Base-by-base conservation (phyloP, 352 stramenopile genomes). In the Globisporangium emineosum region DNA sequence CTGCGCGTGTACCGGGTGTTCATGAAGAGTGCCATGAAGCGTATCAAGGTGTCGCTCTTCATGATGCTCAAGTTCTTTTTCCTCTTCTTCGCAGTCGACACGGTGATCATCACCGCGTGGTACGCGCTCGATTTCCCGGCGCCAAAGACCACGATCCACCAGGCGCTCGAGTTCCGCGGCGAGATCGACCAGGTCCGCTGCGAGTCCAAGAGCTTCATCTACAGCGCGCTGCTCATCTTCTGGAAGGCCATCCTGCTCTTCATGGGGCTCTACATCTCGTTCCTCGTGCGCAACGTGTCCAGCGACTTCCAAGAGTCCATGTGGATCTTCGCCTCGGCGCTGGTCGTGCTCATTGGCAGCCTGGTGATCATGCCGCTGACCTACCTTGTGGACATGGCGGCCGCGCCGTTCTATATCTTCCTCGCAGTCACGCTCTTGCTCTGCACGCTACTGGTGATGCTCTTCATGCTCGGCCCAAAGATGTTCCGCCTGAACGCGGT, bases 1-100 rank as follows among this genome's bases (percentile, higher is more conserved):
- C 54, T 86, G 8, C 74, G 80, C 0, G 80, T 89, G 0, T 89
- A 89, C 60, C 73, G 78, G 5, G 69, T 89, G 2, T 88, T 89
- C 67, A 64, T 83, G 62, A 47, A 50, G 13, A 71, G 66, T 3
- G 60, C 72, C 6, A 71, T 87, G 67, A 89, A 62, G 40, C 40
- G 57, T 42, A 25, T 62, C 8, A 54, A n/a, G n/a, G n/a, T n/a
- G n/a, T n/a, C n/a, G n/a, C n/a, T 27, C 2, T 29, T 62, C 13
- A 42, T 42, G 57, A 25, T 25, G 40, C n/a, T 27, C n/a, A 62
- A 52, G 15, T 21, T 53, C 19, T 23, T 63, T 29, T 54, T 40
- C 37, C 5, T 62, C 9, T 62, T 62, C 43, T 62, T 54, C 40
- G 17, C 42, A 12, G 57, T 62, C n/a, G 57, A 53, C 29, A 35